Base-by-base conservation (phyloP, 441 rosid genomes). In the Geranium incanum region DNA sequence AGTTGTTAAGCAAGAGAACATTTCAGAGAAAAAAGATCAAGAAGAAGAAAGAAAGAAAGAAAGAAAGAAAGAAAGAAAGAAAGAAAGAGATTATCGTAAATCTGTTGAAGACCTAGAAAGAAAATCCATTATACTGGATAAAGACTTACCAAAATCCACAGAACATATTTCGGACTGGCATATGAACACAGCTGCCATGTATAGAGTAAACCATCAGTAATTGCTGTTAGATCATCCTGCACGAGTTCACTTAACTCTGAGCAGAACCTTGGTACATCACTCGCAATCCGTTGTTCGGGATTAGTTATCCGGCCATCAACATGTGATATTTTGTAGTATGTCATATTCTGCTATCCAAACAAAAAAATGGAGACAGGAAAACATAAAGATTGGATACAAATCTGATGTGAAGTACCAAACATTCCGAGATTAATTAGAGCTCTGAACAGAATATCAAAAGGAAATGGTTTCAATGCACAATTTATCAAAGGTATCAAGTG, bases 151-250 rank as follows among this genome's bases (percentile, higher is more conserved):
- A 91, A 75, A 76, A 95, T 93, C 95, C 97, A 93, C 68, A 95
- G 84, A 48, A 95, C 79, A 77, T 95, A 95, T 86, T 93, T 95
- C 16, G 98, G 99, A 84, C 98, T 93, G 67, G 99, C 89, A 83
- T 95, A 95, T 77, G 99, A 93, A 75, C 98, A 91, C 12, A 95
- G 84, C 72, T 97, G 94, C 98, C 98, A 95, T 36, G 99, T 89
- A 77, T 95, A 95, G 69, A 93, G 88, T 45, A 95, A 72, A 50
- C 96, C 95, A 83, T 93, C 99, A 12, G 91, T 84, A 70, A 93
- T 91, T 48, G 99, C 99, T 18, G 88, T 81, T 87, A 93, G 77
- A 84, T 93, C 98, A 75, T 95, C 99, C 71, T 82, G 97, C 75
- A 95, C 90, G 75, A 95, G 88, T 76, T 91, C 97, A 69, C 99